Percentiles rank a stretch among this genome's conserved stretches.
Evolutionary conservation across 2,329 filamentous ascomycete genomes (phyloP).

Genomic region (Ophiostoma quercus): DNA sequence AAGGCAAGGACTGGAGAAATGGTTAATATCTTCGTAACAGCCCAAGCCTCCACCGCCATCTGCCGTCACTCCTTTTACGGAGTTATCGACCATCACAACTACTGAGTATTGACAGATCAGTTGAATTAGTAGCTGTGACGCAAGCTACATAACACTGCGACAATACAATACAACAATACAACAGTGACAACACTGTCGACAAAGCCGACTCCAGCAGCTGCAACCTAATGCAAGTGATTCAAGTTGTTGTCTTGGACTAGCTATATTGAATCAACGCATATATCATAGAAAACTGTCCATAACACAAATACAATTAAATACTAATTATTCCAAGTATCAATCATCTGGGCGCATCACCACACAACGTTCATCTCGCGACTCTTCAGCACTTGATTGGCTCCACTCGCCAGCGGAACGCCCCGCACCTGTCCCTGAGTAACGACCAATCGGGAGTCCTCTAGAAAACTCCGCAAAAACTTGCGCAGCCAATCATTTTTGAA

Average conservation of each 20-base stretch:
- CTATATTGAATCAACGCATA: too few species aligned
- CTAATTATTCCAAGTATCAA: too few species aligned
- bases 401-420: slow-evolving; percentile 2
- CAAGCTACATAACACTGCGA: neutral
- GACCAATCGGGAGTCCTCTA: neutral
- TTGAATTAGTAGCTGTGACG: neutral
- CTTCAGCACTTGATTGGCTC: neutral
- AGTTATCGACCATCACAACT: neutral
- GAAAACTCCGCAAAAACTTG: neutral
- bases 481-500: neutral
- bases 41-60: neutral
- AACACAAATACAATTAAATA: too few species aligned
- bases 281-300: too few species aligned
- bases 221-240: neutral
- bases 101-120: neutral
- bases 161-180: too few species aligned
- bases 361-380: neutral
- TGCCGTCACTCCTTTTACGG: neutral
- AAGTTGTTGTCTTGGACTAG: neutral
- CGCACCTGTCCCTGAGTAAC: neutral
- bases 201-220: neutral
- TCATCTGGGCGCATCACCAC: too few species aligned
- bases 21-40: too few species aligned
- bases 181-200: neutral
- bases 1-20: neutral